These are phyloP conservation scores for Pterocarpus macrocarpus DNA, from an alignment of 306 rosid species.

Conservation along the genomic window DNA sequence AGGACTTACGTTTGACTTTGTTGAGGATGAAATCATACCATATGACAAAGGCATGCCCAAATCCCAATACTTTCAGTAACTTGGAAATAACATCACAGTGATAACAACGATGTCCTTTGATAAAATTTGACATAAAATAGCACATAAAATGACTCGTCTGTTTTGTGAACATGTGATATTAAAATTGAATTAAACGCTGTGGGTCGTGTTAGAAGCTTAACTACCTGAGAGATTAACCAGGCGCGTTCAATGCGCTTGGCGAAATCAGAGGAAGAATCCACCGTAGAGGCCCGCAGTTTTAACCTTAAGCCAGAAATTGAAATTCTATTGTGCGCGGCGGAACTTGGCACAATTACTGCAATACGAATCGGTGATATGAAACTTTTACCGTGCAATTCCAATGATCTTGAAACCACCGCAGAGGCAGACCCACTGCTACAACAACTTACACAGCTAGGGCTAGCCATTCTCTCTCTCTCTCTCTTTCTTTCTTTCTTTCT, in stretches of 20 bases:
- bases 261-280: conserved; percentile 87
- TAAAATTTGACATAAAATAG: too few relatives aligned
- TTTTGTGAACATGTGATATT: neutral
- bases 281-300: conserved; percentile 76
- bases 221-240: conserved; percentile 93
- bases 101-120: neutral
- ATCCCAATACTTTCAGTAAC: too few relatives aligned
- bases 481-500: neutral
- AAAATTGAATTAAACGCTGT: neutral
- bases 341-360: conserved; percentile 23
- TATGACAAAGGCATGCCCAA: neutral
- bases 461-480: conserved; percentile 56
- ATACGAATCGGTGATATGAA: conserved; percentile 36
- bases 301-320: conserved; percentile 25
- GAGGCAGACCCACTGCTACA: conserved; percentile 46
- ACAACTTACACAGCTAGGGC: conserved; percentile 44
- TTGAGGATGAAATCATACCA: neutral
- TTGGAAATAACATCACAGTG: neutral
- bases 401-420: conserved; percentile 42
- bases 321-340: conserved; percentile 37
- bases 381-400: conserved; percentile 13
- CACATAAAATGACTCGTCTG: too few relatives aligned
- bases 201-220: neutral
- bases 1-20: neutral
- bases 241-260: conserved; percentile 79